These are phyloP conservation scores for Ajuga chamaepitys DNA, from an alignment of 257 asterid species.

Conservation along the genomic window DNA sequence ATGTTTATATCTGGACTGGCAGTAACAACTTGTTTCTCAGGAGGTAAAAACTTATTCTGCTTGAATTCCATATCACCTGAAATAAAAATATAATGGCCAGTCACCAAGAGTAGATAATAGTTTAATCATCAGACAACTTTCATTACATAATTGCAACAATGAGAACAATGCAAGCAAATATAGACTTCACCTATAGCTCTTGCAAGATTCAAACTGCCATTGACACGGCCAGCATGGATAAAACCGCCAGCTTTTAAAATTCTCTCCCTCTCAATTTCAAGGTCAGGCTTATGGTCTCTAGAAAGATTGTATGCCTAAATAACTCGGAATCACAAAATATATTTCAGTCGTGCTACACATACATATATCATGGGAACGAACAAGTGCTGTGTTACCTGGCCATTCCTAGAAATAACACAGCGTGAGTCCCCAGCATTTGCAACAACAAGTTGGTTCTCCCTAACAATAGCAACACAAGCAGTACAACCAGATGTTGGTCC, in stretches of 20 bases:
- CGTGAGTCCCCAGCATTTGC: slow-evolving; percentile 99
- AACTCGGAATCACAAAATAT: neutral
- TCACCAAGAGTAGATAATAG: neutral
- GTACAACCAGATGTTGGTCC: slow-evolving; percentile 98
- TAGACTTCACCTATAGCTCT: slow-evolving; percentile 74
- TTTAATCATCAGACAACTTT: neutral
- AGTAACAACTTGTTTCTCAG: slow-evolving; percentile 85
- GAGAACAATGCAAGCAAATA: slow-evolving; percentile 3
- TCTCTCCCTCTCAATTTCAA: slow-evolving; percentile 87
- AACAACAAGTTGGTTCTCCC: slow-evolving; percentile 74
- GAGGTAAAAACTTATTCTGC: slow-evolving; percentile 89
- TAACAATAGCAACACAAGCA: slow-evolving; percentile 82
- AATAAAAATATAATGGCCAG: slow-evolving; percentile 13
- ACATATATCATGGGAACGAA: neutral
- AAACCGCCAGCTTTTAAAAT: slow-evolving; percentile 92
- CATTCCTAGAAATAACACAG: slow-evolving; percentile 93
- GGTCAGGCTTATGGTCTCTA: slow-evolving; percentile 95
- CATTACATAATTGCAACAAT: slow-evolving; percentile 2
- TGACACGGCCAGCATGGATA: slow-evolving; percentile 92
- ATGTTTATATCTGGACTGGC: slow-evolving; percentile 87
- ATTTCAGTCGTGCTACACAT: neutral
- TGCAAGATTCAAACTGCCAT: slow-evolving; percentile 88
- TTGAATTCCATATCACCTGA: slow-evolving; percentile 99
- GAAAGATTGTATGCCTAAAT: slow-evolving; percentile 89
- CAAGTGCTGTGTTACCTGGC: slow-evolving; percentile 52